These are phyloP conservation scores for Rhizoctonia solani DNA, from an alignment of 1,284 basidiomycete species.

Conservation along the genomic window DNA sequence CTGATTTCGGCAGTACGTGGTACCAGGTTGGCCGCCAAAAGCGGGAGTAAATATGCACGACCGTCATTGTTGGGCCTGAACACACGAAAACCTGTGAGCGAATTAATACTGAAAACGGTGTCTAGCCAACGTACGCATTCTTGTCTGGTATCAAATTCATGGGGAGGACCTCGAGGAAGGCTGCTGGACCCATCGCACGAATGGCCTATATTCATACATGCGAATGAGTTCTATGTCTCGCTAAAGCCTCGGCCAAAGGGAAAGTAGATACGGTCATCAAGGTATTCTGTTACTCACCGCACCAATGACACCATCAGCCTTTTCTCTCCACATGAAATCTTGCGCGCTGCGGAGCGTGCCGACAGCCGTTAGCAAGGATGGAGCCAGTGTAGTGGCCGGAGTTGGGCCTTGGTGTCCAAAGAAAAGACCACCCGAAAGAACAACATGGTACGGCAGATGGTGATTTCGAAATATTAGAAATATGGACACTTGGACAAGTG, in stretches of 20 bases:
- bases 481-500: slow-evolving; percentile 9
- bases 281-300: slow-evolving; percentile 43
- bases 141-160: slow-evolving; percentile 77
- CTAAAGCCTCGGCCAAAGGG: no score
- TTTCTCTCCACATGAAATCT: slow-evolving; percentile 89
- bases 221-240: no score
- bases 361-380: slow-evolving; percentile 65
- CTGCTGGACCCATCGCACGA: slow-evolving; percentile 83
- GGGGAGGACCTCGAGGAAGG: slow-evolving; percentile 76
- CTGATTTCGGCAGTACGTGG: slow-evolving; percentile 71
- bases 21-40: slow-evolving; percentile 64
- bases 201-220: slow-evolving; percentile 59
- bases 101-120: no score
- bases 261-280: no score
- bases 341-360: slow-evolving; percentile 77
- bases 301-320: slow-evolving; percentile 79
- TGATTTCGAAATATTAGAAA: no score
- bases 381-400: slow-evolving; percentile 43
- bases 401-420: slow-evolving; percentile 1
- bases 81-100: slow-evolving; percentile 6
- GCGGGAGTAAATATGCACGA: slow-evolving; percentile 89
- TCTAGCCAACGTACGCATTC: slow-evolving; percentile 76
- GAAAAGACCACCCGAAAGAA: neutral
- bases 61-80: slow-evolving; percentile 42
- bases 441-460: no score